Base-by-base conservation (phyloP, 2,329 filamentous ascomycete genomes). In the Pestalotiopsis fici region DNA sequence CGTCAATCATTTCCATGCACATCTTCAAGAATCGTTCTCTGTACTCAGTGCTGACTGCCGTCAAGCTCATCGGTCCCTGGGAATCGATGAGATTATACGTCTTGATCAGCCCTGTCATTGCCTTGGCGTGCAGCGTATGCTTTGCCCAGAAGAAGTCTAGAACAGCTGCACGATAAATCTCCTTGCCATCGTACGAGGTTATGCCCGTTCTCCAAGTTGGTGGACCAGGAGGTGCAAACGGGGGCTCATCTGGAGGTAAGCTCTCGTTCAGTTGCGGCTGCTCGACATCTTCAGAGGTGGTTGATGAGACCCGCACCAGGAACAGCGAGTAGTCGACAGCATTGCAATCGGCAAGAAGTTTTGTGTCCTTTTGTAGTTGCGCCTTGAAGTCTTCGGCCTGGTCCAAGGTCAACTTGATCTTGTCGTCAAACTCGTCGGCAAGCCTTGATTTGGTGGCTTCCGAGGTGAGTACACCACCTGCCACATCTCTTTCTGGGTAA, bases 111-210 rank as follows among this genome's bases (percentile, higher is more conserved):
- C 86, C 84, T 0, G 91, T 92, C 86, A 93, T 87, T 1, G 87
- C 82, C 75, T 85, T 87, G 0, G 92, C 88, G 65, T 88, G 90
- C 0, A 90, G 72, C 71, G 90, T 91, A 77, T 93, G 90, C 78
- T 91, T 92, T 0, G 90, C 88, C 91, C 91, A 94, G 81, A 94
- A 93, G 79, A 94, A 94, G 77, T 94, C 92, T 39, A 94, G 81
- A 15, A 94, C 78, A 0, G 90, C 85, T 3, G 86, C 89, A 2
- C 91, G 85, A 73, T 93, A 94, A 13, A 90, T 81, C 83, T 90
- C 91, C 71, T 88, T 87, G 0, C 87, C 87, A 72, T 93, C 88
- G 0, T 84, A 81, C 11, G 90, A 91, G 0, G 78, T 71, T 0
- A 93, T 73, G 0, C 91, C 91, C 0, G 81, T 85, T 12, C 91